Evolutionary conservation across 345 rosid species (phyloP).

Genomic region (Kandelia obovata): DNA sequence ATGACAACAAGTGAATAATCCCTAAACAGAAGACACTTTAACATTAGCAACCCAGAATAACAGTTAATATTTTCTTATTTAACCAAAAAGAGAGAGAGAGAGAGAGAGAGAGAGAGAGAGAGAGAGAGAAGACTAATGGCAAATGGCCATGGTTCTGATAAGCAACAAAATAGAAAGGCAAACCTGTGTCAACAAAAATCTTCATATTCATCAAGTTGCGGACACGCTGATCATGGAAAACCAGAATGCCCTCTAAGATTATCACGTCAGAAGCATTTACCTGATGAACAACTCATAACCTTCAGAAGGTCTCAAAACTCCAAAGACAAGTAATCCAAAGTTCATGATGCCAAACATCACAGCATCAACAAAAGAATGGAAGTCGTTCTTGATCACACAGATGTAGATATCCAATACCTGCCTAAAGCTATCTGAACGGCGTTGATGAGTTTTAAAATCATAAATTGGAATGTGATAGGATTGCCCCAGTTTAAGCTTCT

Average conservation of each 20-base stretch:
- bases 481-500: slow-evolving; percentile 69
- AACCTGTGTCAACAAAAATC: slow-evolving; percentile 97
- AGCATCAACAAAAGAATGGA: not conserved
- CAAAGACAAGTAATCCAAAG: not conserved
- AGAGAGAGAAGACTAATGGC: not conserved
- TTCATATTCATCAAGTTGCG: slow-evolving; percentile 94
- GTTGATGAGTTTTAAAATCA: slow-evolving; percentile 85
- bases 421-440: slow-evolving; percentile 75
- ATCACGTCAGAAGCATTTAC: slow-evolving; percentile 98
- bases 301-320: not conserved
- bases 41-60: not conserved
- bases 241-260: slow-evolving; percentile 93
- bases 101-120: too few species aligned
- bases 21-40: not conserved
- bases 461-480: slow-evolving; percentile 86
- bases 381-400: not conserved
- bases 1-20: too few species aligned
- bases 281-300: slow-evolving; percentile 31
- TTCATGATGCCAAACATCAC: not conserved
- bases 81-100: too few species aligned
- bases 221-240: slow-evolving; percentile 87
- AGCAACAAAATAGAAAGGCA: slow-evolving; percentile 15
- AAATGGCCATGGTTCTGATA: not conserved
- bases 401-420: slow-evolving; percentile 45
- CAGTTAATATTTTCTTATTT: too few species aligned